These are phyloP conservation scores for Nephelium lappaceum DNA, from an alignment of 345 rosid genomes.

Conservation along the genomic window DNA sequence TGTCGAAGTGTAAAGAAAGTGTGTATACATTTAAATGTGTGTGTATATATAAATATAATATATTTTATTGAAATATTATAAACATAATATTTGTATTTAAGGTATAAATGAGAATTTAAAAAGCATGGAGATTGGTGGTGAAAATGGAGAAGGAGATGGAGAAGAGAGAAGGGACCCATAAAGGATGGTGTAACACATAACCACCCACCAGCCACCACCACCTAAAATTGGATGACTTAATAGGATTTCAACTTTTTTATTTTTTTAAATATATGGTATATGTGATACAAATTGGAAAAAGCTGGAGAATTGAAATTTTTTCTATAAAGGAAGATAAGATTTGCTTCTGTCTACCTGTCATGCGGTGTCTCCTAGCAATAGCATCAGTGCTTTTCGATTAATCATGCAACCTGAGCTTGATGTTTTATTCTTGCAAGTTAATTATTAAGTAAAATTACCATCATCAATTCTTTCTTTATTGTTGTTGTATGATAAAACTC, in stretches of 20 bases:
- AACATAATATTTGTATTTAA: too few species aligned
- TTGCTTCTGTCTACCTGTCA: slow-evolving; percentile 1
- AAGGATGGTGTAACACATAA: background rate
- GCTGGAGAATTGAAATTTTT: background rate
- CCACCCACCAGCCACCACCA: slow-evolving; percentile 17
- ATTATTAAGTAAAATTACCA: too few species aligned
- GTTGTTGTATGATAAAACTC: too few species aligned
- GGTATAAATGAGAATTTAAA: too few species aligned
- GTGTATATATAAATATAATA: too few species aligned
- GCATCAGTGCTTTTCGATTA: background rate
- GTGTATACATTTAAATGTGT: too few species aligned
- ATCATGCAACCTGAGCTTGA: background rate
- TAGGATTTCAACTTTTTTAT: background rate
- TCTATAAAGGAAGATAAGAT: slow-evolving; percentile 1
- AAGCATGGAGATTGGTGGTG: background rate
- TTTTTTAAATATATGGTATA: background rate
- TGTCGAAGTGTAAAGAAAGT: too few species aligned
- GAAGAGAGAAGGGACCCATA: background rate
- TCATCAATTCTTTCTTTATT: too few species aligned
- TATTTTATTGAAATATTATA: too few species aligned
- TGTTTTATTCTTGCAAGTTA: background rate
- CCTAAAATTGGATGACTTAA: slow-evolving; percentile 7
- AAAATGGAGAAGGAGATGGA: background rate
- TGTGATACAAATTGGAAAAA: slow-evolving; percentile 15
- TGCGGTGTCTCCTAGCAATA: background rate